A percentile compares a stretch with the other conserved stretches of the same genome.
Evolutionary conservation across 2,329 filamentous ascomycete genomes (phyloP).

Genomic region (Pseudopyricularia javanii): DNA sequence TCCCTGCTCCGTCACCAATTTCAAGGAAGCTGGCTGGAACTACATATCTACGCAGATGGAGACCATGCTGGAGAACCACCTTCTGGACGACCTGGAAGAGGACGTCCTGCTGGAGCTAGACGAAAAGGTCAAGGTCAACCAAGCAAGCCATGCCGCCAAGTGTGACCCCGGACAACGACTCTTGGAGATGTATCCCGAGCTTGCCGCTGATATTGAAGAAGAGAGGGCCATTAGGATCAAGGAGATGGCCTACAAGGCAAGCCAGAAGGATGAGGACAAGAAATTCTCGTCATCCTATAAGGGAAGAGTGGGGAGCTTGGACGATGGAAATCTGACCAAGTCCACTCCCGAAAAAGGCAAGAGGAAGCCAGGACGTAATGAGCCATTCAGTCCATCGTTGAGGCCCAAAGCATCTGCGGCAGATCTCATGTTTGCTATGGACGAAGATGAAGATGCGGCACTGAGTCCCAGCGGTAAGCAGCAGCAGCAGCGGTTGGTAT

Average conservation of each 20-base stretch:
- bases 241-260: conserved; percentile 59
- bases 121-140: conserved; percentile 67
- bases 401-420: conserved; percentile 54
- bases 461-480: neutral
- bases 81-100: conserved; percentile 75
- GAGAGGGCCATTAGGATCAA: conserved; percentile 59
- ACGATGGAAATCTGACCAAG: conserved; percentile 35
- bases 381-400: conserved; percentile 52
- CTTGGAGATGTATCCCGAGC: conserved; percentile 50
- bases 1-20: conserved; percentile 68
- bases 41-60: conserved; percentile 90
- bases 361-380: conserved; percentile 34
- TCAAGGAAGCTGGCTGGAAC: conserved; percentile 79
- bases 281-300: conserved; percentile 49
- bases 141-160: conserved; percentile 67
- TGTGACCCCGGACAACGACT: conserved; percentile 47
- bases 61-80: conserved; percentile 78
- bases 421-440: conserved; percentile 91
- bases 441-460: conserved; percentile 46
- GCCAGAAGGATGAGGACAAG: conserved; percentile 52
- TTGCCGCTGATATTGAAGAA: conserved; percentile 54
- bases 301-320: conserved; percentile 48
- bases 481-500: neutral
- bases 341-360: conserved; percentile 35
- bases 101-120: conserved; percentile 76